A percentile compares a stretch with the other conserved stretches of the same genome.
These are phyloP conservation scores for Aschersonia sp. DNA, from an alignment of 2,329 filamentous ascomycete species.

Conservation along the genomic window DNA sequence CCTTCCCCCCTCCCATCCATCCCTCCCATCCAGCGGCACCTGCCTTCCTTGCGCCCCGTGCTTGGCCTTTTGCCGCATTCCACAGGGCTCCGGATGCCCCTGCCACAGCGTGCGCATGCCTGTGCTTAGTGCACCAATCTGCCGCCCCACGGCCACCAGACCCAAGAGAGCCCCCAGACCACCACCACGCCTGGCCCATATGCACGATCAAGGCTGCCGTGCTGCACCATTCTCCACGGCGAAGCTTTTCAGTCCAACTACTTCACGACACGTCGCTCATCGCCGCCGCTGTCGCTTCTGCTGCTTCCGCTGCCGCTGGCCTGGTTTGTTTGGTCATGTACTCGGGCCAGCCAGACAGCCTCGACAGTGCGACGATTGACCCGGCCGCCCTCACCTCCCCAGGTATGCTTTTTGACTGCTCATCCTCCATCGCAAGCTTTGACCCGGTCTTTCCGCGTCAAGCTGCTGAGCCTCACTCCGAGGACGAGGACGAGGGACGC, in stretches of 20 bases:
- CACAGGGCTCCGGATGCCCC: background rate
- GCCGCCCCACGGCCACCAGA: conserved; percentile 5
- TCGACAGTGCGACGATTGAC: conserved; percentile 82
- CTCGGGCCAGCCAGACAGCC: conserved; percentile 44
- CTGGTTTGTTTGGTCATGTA: conserved; percentile 19
- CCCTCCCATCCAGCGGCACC: conserved; percentile 1
- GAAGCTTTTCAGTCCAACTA: conserved; percentile 34
- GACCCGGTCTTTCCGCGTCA: background rate
- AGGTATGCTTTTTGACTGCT: conserved; percentile 34
- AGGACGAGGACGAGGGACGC: no score
- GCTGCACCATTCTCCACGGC: conserved; percentile 26
- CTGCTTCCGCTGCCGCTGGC: conserved; percentile 9
- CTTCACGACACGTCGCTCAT: conserved; percentile 47
- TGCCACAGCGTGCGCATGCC: background rate
- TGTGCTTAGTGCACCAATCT: background rate
- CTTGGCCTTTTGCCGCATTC: background rate
- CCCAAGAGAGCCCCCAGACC: conserved; percentile 7
- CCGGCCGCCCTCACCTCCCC: conserved; percentile 71
- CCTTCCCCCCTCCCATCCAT: background rate
- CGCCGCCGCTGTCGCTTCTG: conserved; percentile 23
- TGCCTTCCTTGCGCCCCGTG: background rate
- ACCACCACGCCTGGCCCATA: conserved; percentile 31
- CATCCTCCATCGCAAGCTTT: background rate
- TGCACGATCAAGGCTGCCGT: conserved; percentile 32
- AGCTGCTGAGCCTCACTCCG: conserved; percentile 10